Base-by-base conservation (phyloP, 352 stramenopile species). In the Phytophthora pluvialis region DNA sequence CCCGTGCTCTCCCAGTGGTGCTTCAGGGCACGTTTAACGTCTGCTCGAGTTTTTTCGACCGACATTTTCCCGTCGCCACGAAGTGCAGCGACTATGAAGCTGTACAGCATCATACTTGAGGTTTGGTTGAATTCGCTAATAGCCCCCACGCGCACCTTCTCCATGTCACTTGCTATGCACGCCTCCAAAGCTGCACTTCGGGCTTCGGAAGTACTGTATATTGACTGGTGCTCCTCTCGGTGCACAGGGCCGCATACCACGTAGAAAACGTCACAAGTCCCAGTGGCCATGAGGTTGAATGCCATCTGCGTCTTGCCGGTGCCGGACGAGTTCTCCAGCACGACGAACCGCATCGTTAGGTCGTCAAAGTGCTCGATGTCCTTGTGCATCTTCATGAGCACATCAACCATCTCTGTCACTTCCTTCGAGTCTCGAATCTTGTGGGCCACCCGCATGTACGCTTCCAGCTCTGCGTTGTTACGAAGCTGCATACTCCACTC, bases 251-350 rank as follows among this genome's bases (percentile, higher is more conserved):
- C 39, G 26, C 53, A 61, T 29, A 61, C 40, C 32, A 53, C 45
- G 16, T 61, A 53, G 29, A 61, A 52, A n/a, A 61, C 53, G 3
- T 61, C 42, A 26, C 28, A 61, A 16, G 44, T 16, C 32, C 53
- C 42, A 35, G 11, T 33, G 53, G 40, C 53, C 21, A 38, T n/a
- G 40, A 61, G 45, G 42, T 61, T 61, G 53, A 61, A 61, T n/a
- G 53, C 53, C 42, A 61, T 50, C 52, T 61, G 53, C 29, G 53
- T 61, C 53, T 53, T 61, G 11, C 31, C 40, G 16, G 53, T 61
- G 11, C 53, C 42, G 4, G 53, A 52, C 26, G 53, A 52, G 12
- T 61, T 61, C 47, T 61, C 53, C 39, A 61, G 25, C 28, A 61
- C 53, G 31, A 61, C 6, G 45, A 61, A 61, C 28, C 40, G 53